A percentile compares a stretch with the other conserved stretches of the same genome.
Conservation (phyloP, 2,329 filamentous ascomycete species). For the Fusarium sp. region DNA sequence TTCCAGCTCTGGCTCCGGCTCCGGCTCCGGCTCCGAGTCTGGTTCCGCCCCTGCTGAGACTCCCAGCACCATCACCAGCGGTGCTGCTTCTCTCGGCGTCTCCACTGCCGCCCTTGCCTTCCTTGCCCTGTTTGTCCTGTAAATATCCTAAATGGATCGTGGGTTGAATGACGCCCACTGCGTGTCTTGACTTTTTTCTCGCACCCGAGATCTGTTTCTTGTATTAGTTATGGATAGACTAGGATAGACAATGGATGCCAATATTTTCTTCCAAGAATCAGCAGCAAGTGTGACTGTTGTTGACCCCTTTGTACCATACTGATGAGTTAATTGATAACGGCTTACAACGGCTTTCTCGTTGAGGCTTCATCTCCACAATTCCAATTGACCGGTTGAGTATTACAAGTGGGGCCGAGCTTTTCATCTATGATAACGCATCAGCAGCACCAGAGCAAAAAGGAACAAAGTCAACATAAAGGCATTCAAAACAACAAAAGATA, state of each 20-base stretch:
- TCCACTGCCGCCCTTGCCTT: slow-evolving; percentile 38
- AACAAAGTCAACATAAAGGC: background rate
- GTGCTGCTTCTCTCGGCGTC: slow-evolving; percentile 35
- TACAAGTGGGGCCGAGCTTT: background rate
- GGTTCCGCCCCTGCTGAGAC: slow-evolving; percentile 35
- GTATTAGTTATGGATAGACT: slow-evolving; percentile 46
- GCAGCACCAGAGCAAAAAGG: background rate
- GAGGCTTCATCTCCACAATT: background rate
- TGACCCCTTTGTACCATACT: background rate
- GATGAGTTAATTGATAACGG: background rate
- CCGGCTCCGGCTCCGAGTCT: slow-evolving; percentile 28
- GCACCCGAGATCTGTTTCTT: slow-evolving; percentile 47
- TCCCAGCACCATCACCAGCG: slow-evolving; percentile 27
- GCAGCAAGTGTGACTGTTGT: no score
- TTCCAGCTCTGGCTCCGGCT: slow-evolving; percentile 30
- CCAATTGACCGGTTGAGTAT: background rate
- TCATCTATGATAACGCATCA: background rate
- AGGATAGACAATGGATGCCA: slow-evolving; percentile 46
- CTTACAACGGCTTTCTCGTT: background rate
- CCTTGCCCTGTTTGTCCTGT: slow-evolving; percentile 43
- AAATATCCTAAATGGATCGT: slow-evolving; percentile 43
- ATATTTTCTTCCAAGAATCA: slow-evolving; percentile 23
- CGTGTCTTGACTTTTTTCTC: slow-evolving; percentile 44
- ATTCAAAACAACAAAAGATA: background rate
- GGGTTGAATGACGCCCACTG: slow-evolving; percentile 42